Evolutionary conservation across 805 yeast species (phyloP), one percentile per base, ranked within the genome.

Genomic region (Metschnikowia continentalis): DNA sequence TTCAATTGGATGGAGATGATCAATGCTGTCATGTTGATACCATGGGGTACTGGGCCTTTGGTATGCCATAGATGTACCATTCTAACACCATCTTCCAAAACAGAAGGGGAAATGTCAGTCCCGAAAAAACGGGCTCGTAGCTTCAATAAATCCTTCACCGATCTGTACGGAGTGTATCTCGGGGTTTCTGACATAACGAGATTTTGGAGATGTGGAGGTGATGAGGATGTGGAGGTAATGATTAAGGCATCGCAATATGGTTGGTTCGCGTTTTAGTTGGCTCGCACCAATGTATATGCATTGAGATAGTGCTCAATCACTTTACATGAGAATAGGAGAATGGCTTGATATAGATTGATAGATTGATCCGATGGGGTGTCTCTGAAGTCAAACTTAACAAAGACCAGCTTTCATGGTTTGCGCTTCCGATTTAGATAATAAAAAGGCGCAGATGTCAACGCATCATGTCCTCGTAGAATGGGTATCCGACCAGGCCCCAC

Each of bases 41-140:
- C 84, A 62, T 85, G 94, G 1, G 94, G 91, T 14, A 87, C 58
- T 57, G 70, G 75, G 17, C 90, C 90, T 61, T 87, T 72, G 2
- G 86, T 74, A 37, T 69, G 66, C 58, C 79, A 79, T 1, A 83
- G 80, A 48, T 76, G 68, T 4, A 84, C 83, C 54, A 69, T 40
- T 17, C 48, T 15, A 15, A 57, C 48, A 26, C 56, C 59, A 7
- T 20, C 22, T 32, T 36, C 41, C n/a, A 51, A 46, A 37, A 37
- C 33, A 2, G 11, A 11, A 6, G 11, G 26, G n/a, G 39, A 46
- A 15, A 17, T 20, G 6, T 35, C n/a, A 8, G 50, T 43, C 2
- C 22, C 13, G 38, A 46, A 57, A 46, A 54, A 54, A 3, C 46
- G 35, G 11, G 30, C 46, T 5, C 56, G 49, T 36, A 54, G 46